Base-by-base conservation (phyloP, 768 basidiomycete species). In the Jaapia argillacea region DNA sequence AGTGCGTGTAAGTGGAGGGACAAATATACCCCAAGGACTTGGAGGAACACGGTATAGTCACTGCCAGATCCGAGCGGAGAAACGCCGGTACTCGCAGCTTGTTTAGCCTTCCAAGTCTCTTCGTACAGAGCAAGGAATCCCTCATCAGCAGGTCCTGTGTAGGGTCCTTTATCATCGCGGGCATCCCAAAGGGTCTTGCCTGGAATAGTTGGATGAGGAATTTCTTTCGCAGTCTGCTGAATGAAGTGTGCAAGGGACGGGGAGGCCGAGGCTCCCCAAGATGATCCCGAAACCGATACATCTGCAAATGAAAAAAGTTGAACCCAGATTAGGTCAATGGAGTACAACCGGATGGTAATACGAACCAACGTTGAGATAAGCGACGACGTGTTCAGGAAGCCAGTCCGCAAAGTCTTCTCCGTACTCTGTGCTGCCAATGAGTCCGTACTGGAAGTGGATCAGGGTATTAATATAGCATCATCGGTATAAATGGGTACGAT, bases 11-110 rank as follows among this genome's bases (percentile, higher is more conserved):
- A 7, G 31, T 14, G 22, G 2, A 10, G 62, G 51, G 6, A 47
- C 52, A 44, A 7, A 50, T 47, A 37, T 43, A 85, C 74, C 2
- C 84, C 84, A 42, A 79, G 67, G 31, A 79, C 69, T 60, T 97
- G 89, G 53, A 98, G 62, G 67, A 97, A 96, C 7, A 89, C 83
- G 0, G 93, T 96, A 52, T 72, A 97, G 61, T 97, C 94, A 45
- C 86, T 89, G 21, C 89, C 89, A 41, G 82, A 86, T 33, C 89
- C 89, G n/a, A 91, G 64, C 14, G 85, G 72, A 0, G 33, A 27
- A 26, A 91, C 59, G 16, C 70, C 73, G 6, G 63, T 57, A 22
- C 62, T 55, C 23, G 58, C 56, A 3, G 57, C 48, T 1, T 53
- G 54, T 31, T 24, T 7, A 7, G 37, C 20, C 13, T 7, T 22